Evolutionary conservation across 495 filamentous ascomycete species (phyloP).

Genomic region (Penicillium salamii): DNA sequence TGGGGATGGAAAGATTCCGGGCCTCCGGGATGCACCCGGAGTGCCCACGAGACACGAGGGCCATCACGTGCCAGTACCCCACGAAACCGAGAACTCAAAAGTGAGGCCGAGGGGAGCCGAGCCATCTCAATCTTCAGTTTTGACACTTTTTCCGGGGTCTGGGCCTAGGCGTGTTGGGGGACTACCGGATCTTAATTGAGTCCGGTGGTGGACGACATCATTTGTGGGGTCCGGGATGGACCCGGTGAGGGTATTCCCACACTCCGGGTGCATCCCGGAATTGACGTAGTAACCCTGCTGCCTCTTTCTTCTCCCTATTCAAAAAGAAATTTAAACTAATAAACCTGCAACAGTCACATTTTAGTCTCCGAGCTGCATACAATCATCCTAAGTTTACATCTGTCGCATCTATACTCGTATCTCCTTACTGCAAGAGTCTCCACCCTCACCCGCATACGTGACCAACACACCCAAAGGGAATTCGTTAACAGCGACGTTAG

Average conservation of each 20-base stretch:
- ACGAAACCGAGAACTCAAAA: neutral
- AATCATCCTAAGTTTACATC: too few species aligned
- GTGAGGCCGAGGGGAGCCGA: neutral
- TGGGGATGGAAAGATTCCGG: neutral
- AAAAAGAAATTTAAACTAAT: neutral
- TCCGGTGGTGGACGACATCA: neutral
- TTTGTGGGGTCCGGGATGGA: slow-evolving; percentile 13
- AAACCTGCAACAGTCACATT: neutral
- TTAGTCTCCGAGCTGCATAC: too few species aligned
- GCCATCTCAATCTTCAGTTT: neutral
- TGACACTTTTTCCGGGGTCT: neutral
- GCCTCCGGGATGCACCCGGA: slow-evolving; percentile 1
- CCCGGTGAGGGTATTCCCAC: slow-evolving; percentile 6
- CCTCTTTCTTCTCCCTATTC: neutral
- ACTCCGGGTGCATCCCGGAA: slow-evolving; percentile 18
- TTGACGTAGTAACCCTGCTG: slow-evolving; percentile 10
- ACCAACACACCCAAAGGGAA: too few species aligned
- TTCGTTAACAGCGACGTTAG: too few species aligned
- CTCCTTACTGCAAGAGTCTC: too few species aligned
- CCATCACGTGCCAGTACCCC: neutral
- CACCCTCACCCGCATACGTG: too few species aligned
- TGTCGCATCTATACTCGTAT: too few species aligned
- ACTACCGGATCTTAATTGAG: neutral
- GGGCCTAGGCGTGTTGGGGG: neutral
- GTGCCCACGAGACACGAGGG: neutral